Conservation (phyloP, 169 alveolate genomes). For the Ichthyophthirius multifiliis region DNA sequence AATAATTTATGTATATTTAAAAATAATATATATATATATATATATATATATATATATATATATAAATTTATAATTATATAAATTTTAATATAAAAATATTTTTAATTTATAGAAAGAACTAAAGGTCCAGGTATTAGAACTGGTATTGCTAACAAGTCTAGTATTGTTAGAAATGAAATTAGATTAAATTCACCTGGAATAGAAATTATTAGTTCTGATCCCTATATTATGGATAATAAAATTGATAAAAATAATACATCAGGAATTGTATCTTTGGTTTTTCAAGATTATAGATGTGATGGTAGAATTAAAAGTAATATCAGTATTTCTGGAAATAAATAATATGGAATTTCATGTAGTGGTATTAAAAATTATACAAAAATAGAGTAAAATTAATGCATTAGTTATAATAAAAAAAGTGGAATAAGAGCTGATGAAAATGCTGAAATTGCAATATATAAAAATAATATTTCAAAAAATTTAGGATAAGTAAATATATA, state of each 20-base stretch:
- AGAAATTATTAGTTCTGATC: conserved; percentile 58
- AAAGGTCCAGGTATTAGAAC: conserved; percentile 73
- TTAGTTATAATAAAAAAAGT: conserved; percentile 64
- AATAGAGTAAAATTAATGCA: conserved; percentile 59
- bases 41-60: no score
- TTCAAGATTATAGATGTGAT: conserved; percentile 51
- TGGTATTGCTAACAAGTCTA: conserved; percentile 62
- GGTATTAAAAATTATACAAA: conserved; percentile 68
- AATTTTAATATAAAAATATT: no score
- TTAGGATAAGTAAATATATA: conserved; percentile 49
- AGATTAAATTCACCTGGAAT: conserved; percentile 51
- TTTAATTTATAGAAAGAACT: conserved; percentile 48
- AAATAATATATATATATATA: no score
- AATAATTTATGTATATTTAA: no score
- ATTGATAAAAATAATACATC: conserved; percentile 62
- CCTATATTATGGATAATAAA: conserved; percentile 61
- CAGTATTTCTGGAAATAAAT: conserved; percentile 51
- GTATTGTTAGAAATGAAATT: conserved; percentile 54
- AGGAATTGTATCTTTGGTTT: conserved; percentile 66
- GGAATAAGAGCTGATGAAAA: conserved; percentile 77
- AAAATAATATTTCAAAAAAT: conserved; percentile 67
- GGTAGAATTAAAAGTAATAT: conserved; percentile 46
- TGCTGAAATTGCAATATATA: conserved; percentile 52
- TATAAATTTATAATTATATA: no score
- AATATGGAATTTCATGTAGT: conserved; percentile 56